Base-by-base conservation (phyloP, 2,329 filamentous ascomycete genomes). In the Pyrenochaeta sp. region DNA sequence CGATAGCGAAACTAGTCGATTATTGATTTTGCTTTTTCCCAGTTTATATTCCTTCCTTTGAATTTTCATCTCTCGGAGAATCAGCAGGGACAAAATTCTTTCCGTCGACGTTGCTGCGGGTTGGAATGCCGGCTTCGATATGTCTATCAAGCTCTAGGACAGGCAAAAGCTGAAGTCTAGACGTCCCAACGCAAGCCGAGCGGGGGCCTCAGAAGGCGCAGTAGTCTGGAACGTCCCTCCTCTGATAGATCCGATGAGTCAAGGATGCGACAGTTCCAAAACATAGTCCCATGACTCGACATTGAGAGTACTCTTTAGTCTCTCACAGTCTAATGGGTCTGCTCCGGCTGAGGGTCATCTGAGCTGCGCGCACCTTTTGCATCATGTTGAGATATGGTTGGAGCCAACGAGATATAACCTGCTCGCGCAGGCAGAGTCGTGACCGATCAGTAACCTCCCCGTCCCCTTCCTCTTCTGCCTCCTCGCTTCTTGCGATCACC, bases 401-500 rank as follows among this genome's bases (percentile, higher is more conserved):
- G 22, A n/a, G 12, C 19, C 13, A 2, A 7, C 19, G 34, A 19
- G n/a, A 49, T 7, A 27, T 22, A 8, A 49, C 15, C 15, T 25
- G 8, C 13, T 39, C 19, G 6, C 25, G 3, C 27, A n/a, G 24
- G n/a, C 13, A n/a, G 36, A 27, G 19, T 4, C 30, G 8, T 36
- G 15, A 32, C 44, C 15, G 30, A 53, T 67, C 56, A 71, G 48
- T 67, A 67, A 5, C 65, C 63, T 39, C 66, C 67, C 13, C 67
- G 61, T 19, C 68, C 68, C 32, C 68, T 59, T 2, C 70, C 71
- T 50, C 73, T 58, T 52, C 68, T 63, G 6, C 72, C 63, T 34
- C 73, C 68, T 34, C 72, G 65, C 61, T 74, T 72, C 56, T 74
- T 75, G 39, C 71, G 69, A 48, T 72, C 45, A 24, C 45, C 69